Conservation (phyloP, 208 protist species). For the Sergeia podlipaevii region DNA sequence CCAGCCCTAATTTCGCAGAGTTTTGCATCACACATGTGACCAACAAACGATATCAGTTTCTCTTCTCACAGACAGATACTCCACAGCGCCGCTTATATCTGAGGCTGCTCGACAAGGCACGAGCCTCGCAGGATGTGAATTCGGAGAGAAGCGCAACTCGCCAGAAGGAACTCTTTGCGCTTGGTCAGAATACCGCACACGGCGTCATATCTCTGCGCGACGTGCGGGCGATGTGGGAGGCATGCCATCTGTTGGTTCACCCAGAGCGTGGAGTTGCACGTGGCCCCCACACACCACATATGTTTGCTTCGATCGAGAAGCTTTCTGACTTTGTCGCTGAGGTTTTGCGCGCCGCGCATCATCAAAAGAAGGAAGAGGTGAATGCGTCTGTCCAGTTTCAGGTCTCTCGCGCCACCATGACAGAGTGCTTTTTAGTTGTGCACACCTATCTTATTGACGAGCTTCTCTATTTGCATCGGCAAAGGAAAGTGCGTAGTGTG, state of each 20-base stretch:
- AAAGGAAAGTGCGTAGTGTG: too few species aligned
- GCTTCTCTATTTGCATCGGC: constrained; percentile 5
- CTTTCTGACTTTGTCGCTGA: constrained; percentile 16
- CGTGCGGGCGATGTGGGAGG: neutral
- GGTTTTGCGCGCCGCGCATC: constrained; percentile 10
- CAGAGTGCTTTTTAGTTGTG: constrained; percentile 25
- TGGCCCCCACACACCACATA: constrained; percentile 24
- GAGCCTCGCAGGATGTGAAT: neutral
- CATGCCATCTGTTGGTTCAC: neutral
- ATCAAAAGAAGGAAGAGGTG: neutral
- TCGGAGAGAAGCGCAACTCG: neutral
- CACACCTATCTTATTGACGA: constrained; percentile 15
- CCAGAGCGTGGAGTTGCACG: neutral
- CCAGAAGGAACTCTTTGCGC: neutral
- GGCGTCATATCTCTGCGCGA: neutral
- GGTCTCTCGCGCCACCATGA: constrained; percentile 24
- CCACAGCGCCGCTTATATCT: constrained; percentile 13
- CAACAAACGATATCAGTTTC: constrained; percentile 27
- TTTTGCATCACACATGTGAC: constrained; percentile 41
- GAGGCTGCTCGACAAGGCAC: constrained; percentile 8
- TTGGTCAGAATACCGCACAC: too few species aligned
- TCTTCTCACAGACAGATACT: constrained; percentile 16
- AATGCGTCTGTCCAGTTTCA: constrained; percentile 18
- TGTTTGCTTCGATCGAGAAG: constrained; percentile 12
- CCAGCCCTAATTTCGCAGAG: constrained; percentile 39